phyloP scores from a whole-genome alignment of 345 rosid genomes.

The Punica granatum region DNA sequence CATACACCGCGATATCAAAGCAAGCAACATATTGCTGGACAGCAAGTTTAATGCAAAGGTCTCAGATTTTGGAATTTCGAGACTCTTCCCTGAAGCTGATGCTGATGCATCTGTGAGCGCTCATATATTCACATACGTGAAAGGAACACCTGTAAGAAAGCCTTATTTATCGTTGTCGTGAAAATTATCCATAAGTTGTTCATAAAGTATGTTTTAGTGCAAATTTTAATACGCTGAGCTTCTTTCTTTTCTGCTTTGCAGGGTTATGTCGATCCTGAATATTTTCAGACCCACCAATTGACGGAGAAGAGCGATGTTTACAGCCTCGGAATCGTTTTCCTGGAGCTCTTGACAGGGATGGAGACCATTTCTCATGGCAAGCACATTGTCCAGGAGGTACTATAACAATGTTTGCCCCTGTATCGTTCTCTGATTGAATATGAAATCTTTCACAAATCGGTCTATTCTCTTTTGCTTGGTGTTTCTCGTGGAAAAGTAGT shows the following conservation, averaged over 20 bases:
- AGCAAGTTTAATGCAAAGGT: conserved; percentile 65
- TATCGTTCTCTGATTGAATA: background rate
- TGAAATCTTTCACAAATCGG: background rate
- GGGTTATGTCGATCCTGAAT: conserved; percentile 92
- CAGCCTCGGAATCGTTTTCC: conserved; percentile 80
- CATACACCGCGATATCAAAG: conserved; percentile 93
- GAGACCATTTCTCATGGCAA: conserved; percentile 78
- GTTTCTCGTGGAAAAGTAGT: background rate
- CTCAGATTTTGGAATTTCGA: conserved; percentile 93
- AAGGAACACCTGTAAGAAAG: conserved; percentile 79
- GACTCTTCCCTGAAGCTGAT: conserved; percentile 78
- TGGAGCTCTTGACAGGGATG: conserved; percentile 88
- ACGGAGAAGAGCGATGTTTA: conserved; percentile 93
- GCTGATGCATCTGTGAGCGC: conserved; percentile 55
- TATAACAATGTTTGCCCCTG: background rate
- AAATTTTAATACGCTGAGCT: background rate
- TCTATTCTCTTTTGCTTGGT: background rate
- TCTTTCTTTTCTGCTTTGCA: conserved; percentile 19
- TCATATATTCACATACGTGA: conserved; percentile 84
- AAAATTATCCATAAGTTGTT: background rate
- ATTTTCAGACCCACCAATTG: conserved; percentile 74
- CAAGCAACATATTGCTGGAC: conserved; percentile 83
- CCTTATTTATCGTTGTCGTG: background rate
- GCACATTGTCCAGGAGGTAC: conserved; percentile 89
- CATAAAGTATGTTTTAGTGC: background rate